These are phyloP conservation scores for Jaltomata sinuosa DNA, from an alignment of 257 asterid genomes.

Conservation along the genomic window DNA sequence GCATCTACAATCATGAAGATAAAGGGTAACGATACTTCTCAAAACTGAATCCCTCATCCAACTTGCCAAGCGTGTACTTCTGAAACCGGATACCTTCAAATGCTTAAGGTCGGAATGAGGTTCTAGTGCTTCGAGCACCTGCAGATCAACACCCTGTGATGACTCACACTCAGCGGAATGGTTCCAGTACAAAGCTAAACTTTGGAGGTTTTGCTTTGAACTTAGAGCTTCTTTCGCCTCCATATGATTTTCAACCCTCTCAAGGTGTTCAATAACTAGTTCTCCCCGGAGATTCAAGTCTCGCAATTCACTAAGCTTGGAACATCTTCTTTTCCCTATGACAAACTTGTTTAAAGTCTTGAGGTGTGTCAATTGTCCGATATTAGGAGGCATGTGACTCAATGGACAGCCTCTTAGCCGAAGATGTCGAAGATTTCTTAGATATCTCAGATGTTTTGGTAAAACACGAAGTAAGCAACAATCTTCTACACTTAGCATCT, in stretches of 20 bases:
- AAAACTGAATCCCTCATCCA: slow-evolving; percentile 17
- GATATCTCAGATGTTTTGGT: slow-evolving; percentile 11
- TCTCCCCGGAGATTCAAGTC: slow-evolving; percentile 15
- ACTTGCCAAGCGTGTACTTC: slow-evolving; percentile 7
- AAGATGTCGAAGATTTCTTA: slow-evolving; percentile 4
- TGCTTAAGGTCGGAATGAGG: slow-evolving; percentile 7
- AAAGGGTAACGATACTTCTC: not conserved
- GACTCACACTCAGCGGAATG: not conserved
- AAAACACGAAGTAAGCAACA: slow-evolving; percentile 2
- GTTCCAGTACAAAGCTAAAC: slow-evolving; percentile 4
- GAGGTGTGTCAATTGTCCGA: slow-evolving; percentile 17
- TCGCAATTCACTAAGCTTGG: slow-evolving; percentile 15
- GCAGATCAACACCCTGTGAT: not conserved
- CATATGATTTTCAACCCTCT: slow-evolving; percentile 8
- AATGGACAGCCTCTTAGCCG: not conserved
- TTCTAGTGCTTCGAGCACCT: slow-evolving; percentile 14
- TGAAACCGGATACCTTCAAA: slow-evolving; percentile 1
- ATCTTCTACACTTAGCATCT: slow-evolving; percentile 8
- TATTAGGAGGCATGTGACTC: slow-evolving; percentile 17
- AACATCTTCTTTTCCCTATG: slow-evolving; percentile 8
- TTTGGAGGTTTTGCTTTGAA: slow-evolving; percentile 8
- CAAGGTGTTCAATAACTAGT: slow-evolving; percentile 11
- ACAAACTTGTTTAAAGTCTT: slow-evolving; percentile 15
- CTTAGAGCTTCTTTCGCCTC: slow-evolving; percentile 18
- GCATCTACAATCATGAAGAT: slow-evolving; percentile 7